These are phyloP conservation scores for Eragrostis tef DNA, from an alignment of 202 grass and related monocot species.

Conservation along the genomic window DNA sequence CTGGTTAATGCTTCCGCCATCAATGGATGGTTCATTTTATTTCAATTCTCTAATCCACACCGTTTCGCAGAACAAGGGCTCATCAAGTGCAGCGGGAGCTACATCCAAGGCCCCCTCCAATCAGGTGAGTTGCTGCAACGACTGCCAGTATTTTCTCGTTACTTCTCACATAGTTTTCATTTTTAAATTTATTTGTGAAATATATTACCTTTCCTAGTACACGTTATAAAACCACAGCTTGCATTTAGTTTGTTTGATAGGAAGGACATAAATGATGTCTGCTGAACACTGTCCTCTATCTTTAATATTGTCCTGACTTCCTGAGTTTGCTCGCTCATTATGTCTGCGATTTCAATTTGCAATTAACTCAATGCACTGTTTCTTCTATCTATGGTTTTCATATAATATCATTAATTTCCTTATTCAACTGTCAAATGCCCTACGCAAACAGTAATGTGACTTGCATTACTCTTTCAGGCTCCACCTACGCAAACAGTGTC, in stretches of 20 bases:
- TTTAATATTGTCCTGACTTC: not conserved
- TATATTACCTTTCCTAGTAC: slow-evolving; percentile 1
- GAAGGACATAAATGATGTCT: not conserved
- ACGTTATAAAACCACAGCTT: slow-evolving; percentile 1
- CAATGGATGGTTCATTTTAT: not conserved
- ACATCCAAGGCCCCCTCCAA: slow-evolving; percentile 52
- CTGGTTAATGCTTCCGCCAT: slow-evolving; percentile 9
- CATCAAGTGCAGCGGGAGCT: slow-evolving; percentile 71
- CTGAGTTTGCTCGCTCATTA: not conserved
- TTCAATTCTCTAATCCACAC: slow-evolving; percentile 18
- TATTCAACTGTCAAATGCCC: not conserved
- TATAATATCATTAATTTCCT: slow-evolving; percentile 11
- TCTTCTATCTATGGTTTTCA: not conserved
- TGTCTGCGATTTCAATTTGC: not conserved
- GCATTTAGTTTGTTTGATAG: slow-evolving; percentile 15
- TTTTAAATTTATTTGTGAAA: slow-evolving; percentile 2
- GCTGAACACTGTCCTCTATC: not conserved
- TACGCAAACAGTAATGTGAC: slow-evolving; percentile 33
- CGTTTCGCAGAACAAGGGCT: slow-evolving; percentile 67
- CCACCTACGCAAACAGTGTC: slow-evolving; percentile 55
- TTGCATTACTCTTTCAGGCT: slow-evolving; percentile 47
- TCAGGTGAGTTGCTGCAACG: slow-evolving; percentile 50
- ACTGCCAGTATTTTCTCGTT: not conserved
- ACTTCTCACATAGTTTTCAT: not conserved
- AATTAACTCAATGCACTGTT: slow-evolving; percentile 14